phyloP scores from a whole-genome alignment of 306 rosid genomes.

The Betula pendula region DNA sequence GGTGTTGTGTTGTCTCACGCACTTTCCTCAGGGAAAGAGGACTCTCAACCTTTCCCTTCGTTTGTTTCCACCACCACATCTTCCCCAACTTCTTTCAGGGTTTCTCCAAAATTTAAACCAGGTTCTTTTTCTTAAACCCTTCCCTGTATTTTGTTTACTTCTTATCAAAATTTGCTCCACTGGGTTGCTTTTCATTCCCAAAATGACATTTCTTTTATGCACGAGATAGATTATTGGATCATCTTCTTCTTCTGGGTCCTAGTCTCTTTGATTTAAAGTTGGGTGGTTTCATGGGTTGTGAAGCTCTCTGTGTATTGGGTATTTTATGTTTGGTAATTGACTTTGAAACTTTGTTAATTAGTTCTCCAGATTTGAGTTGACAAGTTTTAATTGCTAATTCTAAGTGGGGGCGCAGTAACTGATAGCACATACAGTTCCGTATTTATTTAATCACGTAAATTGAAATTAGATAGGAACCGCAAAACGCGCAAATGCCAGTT shows the following conservation, averaged over 20 bases:
- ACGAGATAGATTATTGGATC: neutral
- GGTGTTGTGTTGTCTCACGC: neutral
- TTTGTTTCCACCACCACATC: neutral
- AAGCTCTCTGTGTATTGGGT: neutral
- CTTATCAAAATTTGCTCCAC: neutral
- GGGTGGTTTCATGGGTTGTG: neutral
- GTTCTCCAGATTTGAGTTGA: neutral
- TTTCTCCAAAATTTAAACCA: neutral
- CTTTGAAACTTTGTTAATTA: neutral
- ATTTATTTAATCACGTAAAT: neutral
- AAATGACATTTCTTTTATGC: neutral
- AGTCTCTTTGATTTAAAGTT: neutral
- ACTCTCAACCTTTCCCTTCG: neutral
- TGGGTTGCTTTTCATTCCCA: neutral
- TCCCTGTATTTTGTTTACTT: neutral
- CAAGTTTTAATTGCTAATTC: neutral
- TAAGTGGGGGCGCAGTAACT: neutral
- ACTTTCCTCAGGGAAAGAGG: neutral
- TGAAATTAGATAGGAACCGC: neutral
- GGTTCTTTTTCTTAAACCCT: conserved; percentile 1
- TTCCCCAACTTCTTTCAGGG: too few species aligned
- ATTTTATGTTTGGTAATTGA: neutral
- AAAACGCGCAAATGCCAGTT: neutral
- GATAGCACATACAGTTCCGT: neutral
- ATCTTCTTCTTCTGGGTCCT: neutral